A percentile compares a stretch with the other conserved stretches of the same genome.
These are phyloP conservation scores for Austroboletus eburneus DNA, from an alignment of 768 basidiomycete species.

Conservation along the genomic window DNA sequence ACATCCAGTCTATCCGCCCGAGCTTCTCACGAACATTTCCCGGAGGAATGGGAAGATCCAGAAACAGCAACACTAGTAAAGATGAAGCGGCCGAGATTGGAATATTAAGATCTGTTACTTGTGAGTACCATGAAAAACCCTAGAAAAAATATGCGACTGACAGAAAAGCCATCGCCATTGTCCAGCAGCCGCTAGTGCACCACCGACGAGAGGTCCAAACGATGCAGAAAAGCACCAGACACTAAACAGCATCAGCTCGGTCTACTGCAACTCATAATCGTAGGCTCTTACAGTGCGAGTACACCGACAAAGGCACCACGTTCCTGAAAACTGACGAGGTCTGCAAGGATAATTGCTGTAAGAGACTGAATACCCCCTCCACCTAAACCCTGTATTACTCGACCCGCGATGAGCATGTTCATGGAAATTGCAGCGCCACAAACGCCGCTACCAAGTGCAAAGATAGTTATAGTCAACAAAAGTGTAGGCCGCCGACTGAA, in stretches of 20 bases:
- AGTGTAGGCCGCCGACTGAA: constrained; percentile 38
- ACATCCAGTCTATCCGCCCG: constrained; percentile 41
- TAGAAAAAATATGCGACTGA: constrained; percentile 10
- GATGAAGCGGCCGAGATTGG: constrained; percentile 33
- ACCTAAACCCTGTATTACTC: constrained; percentile 40
- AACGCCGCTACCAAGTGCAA: constrained; percentile 40
- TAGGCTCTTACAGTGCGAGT: constrained; percentile 32
- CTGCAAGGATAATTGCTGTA: constrained; percentile 40
- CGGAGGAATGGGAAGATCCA: constrained; percentile 32
- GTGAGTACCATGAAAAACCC: background rate
- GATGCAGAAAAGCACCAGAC: constrained; percentile 36
- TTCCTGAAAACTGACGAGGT: constrained; percentile 43
- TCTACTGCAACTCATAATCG: too few species aligned
- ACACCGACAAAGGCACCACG: constrained; percentile 41
- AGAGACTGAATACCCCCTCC: constrained; percentile 38
- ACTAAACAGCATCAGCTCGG: constrained; percentile 2
- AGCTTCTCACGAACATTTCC: constrained; percentile 35
- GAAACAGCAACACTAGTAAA: constrained; percentile 26
- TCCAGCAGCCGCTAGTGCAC: constrained; percentile 27
- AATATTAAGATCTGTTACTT: constrained; percentile 36
- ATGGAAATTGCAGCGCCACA: constrained; percentile 40
- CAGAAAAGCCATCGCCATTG: constrained; percentile 44
- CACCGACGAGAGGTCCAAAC: constrained; percentile 36
- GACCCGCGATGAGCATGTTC: constrained; percentile 39
- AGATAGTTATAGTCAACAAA: constrained; percentile 30